Base-by-base conservation (phyloP, 345 rosid genomes). In the Corchorus olitorius region DNA sequence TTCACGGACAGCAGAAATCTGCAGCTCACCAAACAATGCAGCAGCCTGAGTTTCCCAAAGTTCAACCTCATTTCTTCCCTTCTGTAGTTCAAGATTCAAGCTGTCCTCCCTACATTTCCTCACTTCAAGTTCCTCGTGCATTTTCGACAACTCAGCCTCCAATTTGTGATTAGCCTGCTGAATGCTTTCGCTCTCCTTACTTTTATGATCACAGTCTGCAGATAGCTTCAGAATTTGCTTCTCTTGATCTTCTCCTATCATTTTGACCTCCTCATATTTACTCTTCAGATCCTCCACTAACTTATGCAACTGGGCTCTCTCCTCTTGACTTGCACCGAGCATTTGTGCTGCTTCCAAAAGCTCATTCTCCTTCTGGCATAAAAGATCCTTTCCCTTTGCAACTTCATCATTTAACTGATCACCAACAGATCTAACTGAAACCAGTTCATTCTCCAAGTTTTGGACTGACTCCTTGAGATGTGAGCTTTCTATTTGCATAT, bases 21-120 rank as follows among this genome's bases (percentile, higher is more conserved):
- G 94, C 77, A 91, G 75, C 77, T 92, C 86, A 66, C 82, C 85
- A 63, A 87, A 83, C n/a, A 80, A 75, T 58, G 81, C 80, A 50
- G 81, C 70, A 75, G 92, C 91, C 74, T 89, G 85, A 80, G 87
- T 79, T 81, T 88, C 95, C 95, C 91, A 88, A 48, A 62, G 71
- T 76, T 85, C 87, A 84, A 66, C 75, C 74, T 88, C 91, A 52
- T 73, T 75, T 76, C 81, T 84, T 76, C 59, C 88, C 66, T 82
- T 83, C 4, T 65, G 72, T 76, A 97, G 83, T 78, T 91, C 91
- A 65, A 66, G 54, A 80, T 75, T 84, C 83, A 93, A 77, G 55
- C 75, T 80, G 77, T 87, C 88, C 78, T 91, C 88, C 84, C 80
- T 82, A 17, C 15, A 20, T 77, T 81, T 90, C 78, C 80, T 75